Evolutionary conservation across 495 filamentous ascomycete species (phyloP), one percentile per base, ranked within the genome.

Genomic region (Thozetella sp.): DNA sequence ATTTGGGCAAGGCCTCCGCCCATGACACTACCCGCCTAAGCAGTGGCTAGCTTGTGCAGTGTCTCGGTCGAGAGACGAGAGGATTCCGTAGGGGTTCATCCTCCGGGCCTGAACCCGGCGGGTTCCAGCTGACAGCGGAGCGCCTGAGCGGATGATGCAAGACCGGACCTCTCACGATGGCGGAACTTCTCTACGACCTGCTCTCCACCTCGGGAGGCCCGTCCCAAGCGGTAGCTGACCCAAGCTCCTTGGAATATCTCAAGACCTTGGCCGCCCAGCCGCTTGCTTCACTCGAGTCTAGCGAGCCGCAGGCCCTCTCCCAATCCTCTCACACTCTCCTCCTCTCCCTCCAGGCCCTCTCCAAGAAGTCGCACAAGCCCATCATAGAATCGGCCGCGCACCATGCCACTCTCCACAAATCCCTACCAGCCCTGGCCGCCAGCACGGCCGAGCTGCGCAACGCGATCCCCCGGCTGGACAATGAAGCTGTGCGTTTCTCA

Each of bases 291-390:
- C 82, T 98, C 50, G 82, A 83, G 26, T 81, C 85, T 34, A 85
- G 84, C 26, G 96, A 99, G 67, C 88, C 88, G 9, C 88, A 93
- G 57, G 90, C 90, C 0, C 82, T 98, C 46, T 73, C 87, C 1
- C 92, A 97, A 63, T 83, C 90, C 50, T 88, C 88, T 6, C 92
- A 97, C 60, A 90, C 90, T 0, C 86, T 90, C n/a, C 83, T 91
- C 12, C 84, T 95, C 27, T 96, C 93, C 12, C 83, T 98, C 1
- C 95, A 99, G 67, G 83, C 88, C 0, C 84, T 98, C 53, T 94
- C 93, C 25, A 93, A 95, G 61, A 91, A 92, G 61, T 97, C 95
- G n/a, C 89, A 98, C 69, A 90, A 90, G 65, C 78, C 91, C 40
- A 87, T 98, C 60, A 91, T 98, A 63, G 80, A 84, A 34, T 95